A percentile compares a stretch with the other conserved stretches of the same genome.
Conservation (phyloP, 345 rosid genomes). For the Aquilaria malaccensis region DNA sequence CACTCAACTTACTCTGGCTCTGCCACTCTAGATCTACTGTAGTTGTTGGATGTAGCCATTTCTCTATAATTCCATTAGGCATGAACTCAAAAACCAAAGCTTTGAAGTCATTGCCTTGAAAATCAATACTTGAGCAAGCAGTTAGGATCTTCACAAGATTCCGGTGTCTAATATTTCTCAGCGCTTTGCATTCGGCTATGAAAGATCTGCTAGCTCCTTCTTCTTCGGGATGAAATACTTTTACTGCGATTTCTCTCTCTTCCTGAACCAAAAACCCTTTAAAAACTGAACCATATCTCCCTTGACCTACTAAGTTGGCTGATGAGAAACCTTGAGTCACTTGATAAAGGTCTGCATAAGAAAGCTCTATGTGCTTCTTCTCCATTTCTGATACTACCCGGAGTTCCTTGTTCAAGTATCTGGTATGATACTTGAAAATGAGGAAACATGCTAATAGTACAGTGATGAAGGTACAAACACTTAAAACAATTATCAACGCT, state of each 20-base stretch:
- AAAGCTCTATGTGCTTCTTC: not conserved
- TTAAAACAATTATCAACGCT: not conserved
- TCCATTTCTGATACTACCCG: not conserved
- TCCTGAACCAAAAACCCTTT: slow-evolving; percentile 10
- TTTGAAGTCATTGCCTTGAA: slow-evolving; percentile 11
- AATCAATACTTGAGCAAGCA: slow-evolving; percentile 13
- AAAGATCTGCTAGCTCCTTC: slow-evolving; percentile 17
- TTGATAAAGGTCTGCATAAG: slow-evolving; percentile 10
- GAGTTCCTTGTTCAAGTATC: not conserved
- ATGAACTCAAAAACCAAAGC: slow-evolving; percentile 17
- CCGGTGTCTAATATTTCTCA: slow-evolving; percentile 6
- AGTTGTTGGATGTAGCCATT: slow-evolving; percentile 16
- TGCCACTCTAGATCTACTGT: not conserved
- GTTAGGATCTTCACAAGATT: slow-evolving; percentile 15
- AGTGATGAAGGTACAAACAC: not conserved
- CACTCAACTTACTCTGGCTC: not conserved
- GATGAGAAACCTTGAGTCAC: slow-evolving; percentile 11
- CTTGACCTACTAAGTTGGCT: slow-evolving; percentile 13
- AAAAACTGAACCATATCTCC: slow-evolving; percentile 21
- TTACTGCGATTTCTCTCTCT: slow-evolving; percentile 8
- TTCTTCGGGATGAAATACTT: slow-evolving; percentile 14
- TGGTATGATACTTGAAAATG: not conserved
- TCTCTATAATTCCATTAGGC: slow-evolving; percentile 14
- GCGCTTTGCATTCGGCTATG: slow-evolving; percentile 11
- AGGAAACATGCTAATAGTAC: not conserved